Evolutionary conservation across 768 basidiomycete species (phyloP).

Genomic region (Aureoboletus auriporus): DNA sequence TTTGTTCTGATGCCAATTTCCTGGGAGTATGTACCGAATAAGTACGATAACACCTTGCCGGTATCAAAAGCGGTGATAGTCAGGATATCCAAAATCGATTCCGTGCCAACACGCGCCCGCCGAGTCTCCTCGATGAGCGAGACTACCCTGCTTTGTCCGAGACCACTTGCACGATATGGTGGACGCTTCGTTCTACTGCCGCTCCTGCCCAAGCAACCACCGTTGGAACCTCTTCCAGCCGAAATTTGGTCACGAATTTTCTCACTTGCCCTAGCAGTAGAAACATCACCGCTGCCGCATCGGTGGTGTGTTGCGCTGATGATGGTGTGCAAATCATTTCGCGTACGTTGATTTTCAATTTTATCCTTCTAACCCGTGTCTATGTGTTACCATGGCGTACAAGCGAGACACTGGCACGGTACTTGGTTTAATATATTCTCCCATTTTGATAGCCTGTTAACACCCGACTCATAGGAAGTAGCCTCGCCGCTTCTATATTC

Average conservation of each 20-base stretch:
- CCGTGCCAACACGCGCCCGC: neutral
- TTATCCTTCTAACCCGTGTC: neutral
- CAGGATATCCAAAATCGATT: neutral
- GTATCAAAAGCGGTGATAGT: neutral
- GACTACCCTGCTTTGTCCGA: slow-evolving; percentile 56
- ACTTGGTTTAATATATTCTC: neutral
- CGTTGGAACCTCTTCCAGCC: slow-evolving; percentile 53
- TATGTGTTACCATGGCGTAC: neutral
- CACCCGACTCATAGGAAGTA: slow-evolving; percentile 45
- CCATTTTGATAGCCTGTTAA: slow-evolving; percentile 12
- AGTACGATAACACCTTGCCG: no score
- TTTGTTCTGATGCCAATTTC: neutral
- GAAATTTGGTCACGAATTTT: slow-evolving; percentile 74
- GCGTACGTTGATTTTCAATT: slow-evolving; percentile 27
- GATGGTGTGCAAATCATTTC: slow-evolving; percentile 38
- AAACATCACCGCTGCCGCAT: slow-evolving; percentile 7
- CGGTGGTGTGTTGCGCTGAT: slow-evolving; percentile 28
- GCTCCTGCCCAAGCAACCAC: slow-evolving; percentile 54
- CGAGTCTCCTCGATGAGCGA: slow-evolving; percentile 27
- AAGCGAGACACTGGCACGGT: neutral
- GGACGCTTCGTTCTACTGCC: slow-evolving; percentile 65
- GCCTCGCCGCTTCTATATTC: slow-evolving; percentile 65
- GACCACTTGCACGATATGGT: slow-evolving; percentile 58
- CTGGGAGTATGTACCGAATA: no score
- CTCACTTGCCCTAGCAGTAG: slow-evolving; percentile 25